Percentiles rank a stretch among this genome's conserved stretches.
These are phyloP conservation scores for Colletotrichum shisoi DNA, from an alignment of 2,329 filamentous ascomycete species.

Conservation along the genomic window DNA sequence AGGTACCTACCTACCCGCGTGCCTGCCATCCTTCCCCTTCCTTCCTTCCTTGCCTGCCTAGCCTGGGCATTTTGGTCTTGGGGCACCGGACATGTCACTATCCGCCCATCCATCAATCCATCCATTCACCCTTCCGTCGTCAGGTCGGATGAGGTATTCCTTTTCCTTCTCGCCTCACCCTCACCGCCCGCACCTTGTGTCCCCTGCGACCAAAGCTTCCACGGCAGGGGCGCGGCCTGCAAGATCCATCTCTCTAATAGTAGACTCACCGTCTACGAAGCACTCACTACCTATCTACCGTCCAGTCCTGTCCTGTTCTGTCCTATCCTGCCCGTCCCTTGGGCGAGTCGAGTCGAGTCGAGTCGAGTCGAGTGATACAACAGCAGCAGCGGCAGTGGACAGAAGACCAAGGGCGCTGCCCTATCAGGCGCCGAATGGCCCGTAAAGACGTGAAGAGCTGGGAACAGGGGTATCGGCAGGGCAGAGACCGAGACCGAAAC, in stretches of 20 bases:
- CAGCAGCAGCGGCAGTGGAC: background rate
- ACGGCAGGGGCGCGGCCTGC: background rate
- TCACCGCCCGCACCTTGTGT: background rate
- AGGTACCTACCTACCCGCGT: background rate
- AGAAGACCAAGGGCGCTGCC: background rate
- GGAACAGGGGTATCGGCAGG: conserved; percentile 4
- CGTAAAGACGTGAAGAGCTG: no score
- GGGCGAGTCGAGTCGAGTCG: no score
- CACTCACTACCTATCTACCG: no score
- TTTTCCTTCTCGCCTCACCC: background rate
- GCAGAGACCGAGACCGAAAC: background rate
- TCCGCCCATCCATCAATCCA: no score
- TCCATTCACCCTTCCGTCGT: background rate
- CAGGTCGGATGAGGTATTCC: background rate
- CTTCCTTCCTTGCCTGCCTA: background rate
- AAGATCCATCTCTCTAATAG: background rate
- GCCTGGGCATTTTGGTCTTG: background rate
- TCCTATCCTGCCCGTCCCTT: no score
- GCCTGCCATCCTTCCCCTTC: no score
- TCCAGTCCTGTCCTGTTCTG: no score
- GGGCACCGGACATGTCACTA: background rate
- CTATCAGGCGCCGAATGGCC: background rate
- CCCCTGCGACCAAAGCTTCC: background rate
- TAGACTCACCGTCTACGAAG: no score
- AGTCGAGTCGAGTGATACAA: no score